Evolutionary conservation across 805 yeast genomes (phyloP), one percentile per base, ranked within the genome.

Genomic region (Kodamaea leandrae): DNA sequence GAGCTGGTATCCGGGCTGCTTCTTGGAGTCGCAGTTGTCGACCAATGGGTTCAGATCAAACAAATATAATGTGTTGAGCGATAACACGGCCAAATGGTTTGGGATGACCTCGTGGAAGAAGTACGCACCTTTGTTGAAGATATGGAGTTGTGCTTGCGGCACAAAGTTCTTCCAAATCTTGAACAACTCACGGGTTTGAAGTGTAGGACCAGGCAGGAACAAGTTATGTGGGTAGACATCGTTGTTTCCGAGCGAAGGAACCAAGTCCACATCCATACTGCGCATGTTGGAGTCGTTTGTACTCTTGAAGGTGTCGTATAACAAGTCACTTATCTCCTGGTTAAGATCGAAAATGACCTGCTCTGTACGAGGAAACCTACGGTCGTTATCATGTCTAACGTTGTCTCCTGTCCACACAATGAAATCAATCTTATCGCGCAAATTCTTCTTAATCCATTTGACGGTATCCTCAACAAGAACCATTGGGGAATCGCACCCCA

Each of bases 371-470:
- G 96, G 96, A 53, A 65, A 63, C 15, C 58, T 57, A 55, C 95
- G 68, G 61, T 86, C 96, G 52, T 82, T 84, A 58, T 86, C 95
- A 58, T 86, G 96, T 42, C 95, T 72, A 34, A 85, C 77, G 52
- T 86, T 87, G 61, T 87, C 96, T 23, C 96, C 96, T 0, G 96
- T 86, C 96, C 96, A 87, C 10, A 87, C 75, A 9, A 87, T 82
- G 61, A 87, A 87, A 58, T 87, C 96, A 36, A 87, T 80, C 49
- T 86, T 80, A 58, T 85, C 93, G 45, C 71, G 76, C 44, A 87
- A 58, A 45, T 86, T 80, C 9, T 69, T 66, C 15, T 70, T 60
- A 2, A 87, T 65, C 93, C 95, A 87, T 21, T 71, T 57, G 41
- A 87, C 61, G 0, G 95, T 86, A 13, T 70, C 70, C 7, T 78